A percentile compares a stretch with the other conserved stretches of the same genome.
Conservation (phyloP, 1,139 yeast genomes). For the Spencermartinsiella ligniputridi region DNA sequence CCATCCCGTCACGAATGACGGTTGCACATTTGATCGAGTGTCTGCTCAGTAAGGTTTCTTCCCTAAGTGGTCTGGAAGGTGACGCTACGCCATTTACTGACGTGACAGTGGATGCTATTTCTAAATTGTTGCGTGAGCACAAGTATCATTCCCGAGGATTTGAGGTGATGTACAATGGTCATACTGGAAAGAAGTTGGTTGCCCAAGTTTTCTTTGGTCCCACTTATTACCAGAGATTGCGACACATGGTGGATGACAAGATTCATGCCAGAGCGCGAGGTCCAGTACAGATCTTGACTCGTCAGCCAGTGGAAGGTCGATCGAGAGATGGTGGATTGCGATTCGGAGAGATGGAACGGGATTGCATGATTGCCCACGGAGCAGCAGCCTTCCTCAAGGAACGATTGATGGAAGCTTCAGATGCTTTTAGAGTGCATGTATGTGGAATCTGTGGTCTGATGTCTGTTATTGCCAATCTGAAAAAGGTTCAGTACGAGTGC, state of each 20-base stretch:
- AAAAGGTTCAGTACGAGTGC: conserved; percentile 96
- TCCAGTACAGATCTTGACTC: conserved; percentile 94
- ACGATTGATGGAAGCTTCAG: conserved; percentile 97
- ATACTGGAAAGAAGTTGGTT: conserved; percentile 95
- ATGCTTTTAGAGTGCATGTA: conserved; percentile 95
- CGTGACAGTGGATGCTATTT: conserved; percentile 95
- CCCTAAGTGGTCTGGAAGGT: conserved; percentile 94
- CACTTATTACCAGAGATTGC: conserved; percentile 93
- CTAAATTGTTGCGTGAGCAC: conserved; percentile 84
- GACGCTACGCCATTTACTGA: conserved; percentile 99
- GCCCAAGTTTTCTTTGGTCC: conserved; percentile 99
- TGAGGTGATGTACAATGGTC: conserved; percentile 98
- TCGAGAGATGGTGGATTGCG: conserved; percentile 99
- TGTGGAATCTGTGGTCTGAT: conserved; percentile 98
- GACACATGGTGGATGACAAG: conserved; percentile 99
- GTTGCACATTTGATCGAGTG: conserved; percentile 99
- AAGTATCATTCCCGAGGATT: conserved; percentile 98
- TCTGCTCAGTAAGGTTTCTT: conserved; percentile 89
- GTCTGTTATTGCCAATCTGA: conserved; percentile 95
- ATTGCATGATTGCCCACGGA: conserved; percentile 99
- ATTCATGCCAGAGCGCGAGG: conserved; percentile 99
- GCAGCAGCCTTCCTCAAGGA: conserved; percentile 97
- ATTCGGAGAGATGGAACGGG: conserved; percentile 99
- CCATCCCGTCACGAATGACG: conserved; percentile 99
- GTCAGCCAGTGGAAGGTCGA: conserved; percentile 99